Base-by-base conservation (phyloP, 2,329 filamentous ascomycete species). In the Calonectria henricotiae region DNA sequence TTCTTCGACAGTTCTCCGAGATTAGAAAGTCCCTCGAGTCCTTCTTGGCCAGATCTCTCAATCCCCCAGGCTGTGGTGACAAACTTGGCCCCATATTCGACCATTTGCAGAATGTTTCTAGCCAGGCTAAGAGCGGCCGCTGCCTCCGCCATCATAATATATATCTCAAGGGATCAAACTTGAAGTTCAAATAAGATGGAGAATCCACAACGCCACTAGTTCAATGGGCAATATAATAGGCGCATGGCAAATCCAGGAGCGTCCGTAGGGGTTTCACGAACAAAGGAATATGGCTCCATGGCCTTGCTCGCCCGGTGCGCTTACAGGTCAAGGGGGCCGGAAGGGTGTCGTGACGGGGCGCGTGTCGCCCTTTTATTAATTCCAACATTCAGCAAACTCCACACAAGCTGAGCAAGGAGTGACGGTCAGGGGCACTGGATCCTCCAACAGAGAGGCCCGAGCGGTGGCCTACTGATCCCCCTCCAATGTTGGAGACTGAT, bases 231-330 rank as follows among this genome's bases (percentile, higher is more conserved):
- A 15, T 12, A 54, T 54, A 15, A 30, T 32, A 17, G 25, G 8
- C 12, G 49, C 7, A 54, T 54, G 6, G 49, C n/a, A n/a, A 20
- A 37, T 17, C 13, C 30, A 8, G n/a, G 30, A 23, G 32, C 51
- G 13, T 58, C 20, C 17, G n/a, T 58, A 39, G 35, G 51, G n/a
- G 51, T 39, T 58, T 39, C 30, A 58, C 51, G 51, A 20, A 12
- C 20, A 23, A 37, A 58, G 20, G 51, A 32, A 39, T 20, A 46
- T 20, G 41, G n/a, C 1, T 44, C 17, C 41, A 20, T 23, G 43
- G 23, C 43, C 43, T 23, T 23, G 43, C 20, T 46, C 43, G 20
- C n/a, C 20, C 20, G 20, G 43, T 30, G 27, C 51, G 15, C 51
- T 15, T 23, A n/a, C 13, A 27, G 51, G 12, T n/a, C 20, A 17